Base-by-base conservation (phyloP, 1,284 basidiomycete species). In the Psilocybe mexicana region DNA sequence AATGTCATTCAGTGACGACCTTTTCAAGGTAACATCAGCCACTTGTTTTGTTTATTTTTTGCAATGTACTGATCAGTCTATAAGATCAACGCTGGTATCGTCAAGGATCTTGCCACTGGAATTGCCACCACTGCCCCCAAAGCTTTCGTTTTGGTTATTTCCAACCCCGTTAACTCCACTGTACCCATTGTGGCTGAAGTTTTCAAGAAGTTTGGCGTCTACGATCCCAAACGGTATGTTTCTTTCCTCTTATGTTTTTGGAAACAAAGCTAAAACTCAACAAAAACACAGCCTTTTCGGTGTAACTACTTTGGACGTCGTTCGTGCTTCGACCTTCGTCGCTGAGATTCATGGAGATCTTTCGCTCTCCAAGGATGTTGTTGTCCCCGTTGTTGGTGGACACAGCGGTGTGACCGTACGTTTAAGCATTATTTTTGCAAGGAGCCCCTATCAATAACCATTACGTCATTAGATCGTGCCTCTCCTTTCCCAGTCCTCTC, bases 261-360 rank as follows among this genome's bases (percentile, higher is more conserved):
- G 30, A 33, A n/a, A 45, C 24, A 24, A 25, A 26, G 42, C 42
- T 33, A 50, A 18, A 48, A 43, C 47, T 49, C 50, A 53, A 24
- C n/a, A 54, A 48, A 18, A 44, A 30, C 28, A 46, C 62, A 94
- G 94, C 66, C 74, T 99, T 63, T 98, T 98, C 72, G 97, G 96
- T 84, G 94, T 98, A 52, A 98, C 97, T 60, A 98, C 97, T 38
- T 86, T 99, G 62, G 96, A 99, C 74, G 95, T 98, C 63, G 94
- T 98, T 68, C 95, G 97, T 69, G 88, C 97, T 30, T 95, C 94
- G 14, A 96, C 94, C 57, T 99, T 99, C 76, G 88, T 97, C 53
- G 82, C 94, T 30, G 93, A 95, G 74, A 82, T 91, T 64, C 76
- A 87, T 55, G 88, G 86, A 52, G 82, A 88, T 67, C 78, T 80